A percentile compares a stretch with the other conserved stretches of the same genome.
Evolutionary conservation across 108 stramenopile species (phyloP).

Genomic region (Craspedostauros australis): DNA sequence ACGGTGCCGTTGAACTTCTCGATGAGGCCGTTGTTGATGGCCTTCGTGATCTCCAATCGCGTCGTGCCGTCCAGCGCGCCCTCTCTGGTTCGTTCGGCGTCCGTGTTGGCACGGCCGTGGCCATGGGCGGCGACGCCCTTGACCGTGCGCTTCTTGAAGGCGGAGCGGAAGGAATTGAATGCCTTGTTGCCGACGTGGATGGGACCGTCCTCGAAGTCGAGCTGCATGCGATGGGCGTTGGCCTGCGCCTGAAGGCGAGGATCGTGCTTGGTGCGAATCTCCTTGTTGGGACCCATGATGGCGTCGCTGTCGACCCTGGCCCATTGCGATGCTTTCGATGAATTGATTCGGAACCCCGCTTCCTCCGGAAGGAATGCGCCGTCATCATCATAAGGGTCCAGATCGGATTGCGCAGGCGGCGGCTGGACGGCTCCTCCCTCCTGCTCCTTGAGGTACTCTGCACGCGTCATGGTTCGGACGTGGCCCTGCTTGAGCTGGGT

Average conservation of each 20-base stretch:
- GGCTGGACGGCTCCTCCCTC: background rate
- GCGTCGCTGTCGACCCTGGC: conserved; percentile 38
- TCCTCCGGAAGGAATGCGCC: conserved; percentile 6
- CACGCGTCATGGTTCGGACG: conserved; percentile 35
- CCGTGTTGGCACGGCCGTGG: conserved; percentile 58
- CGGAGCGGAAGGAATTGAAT: conserved; percentile 53
- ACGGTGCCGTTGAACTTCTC: conserved; percentile 65
- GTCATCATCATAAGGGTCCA: conserved; percentile 16
- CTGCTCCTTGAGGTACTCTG: conserved; percentile 14
- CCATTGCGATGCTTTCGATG: conserved; percentile 26
- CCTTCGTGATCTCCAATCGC: conserved; percentile 52
- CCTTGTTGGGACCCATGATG: conserved; percentile 65
- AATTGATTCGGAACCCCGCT: conserved; percentile 60
- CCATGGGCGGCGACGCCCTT: conserved; percentile 75
- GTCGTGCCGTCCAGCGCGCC: conserved; percentile 66
- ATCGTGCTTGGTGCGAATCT: conserved; percentile 76
- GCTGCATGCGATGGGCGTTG: conserved; percentile 47
- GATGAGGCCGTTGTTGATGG: conserved; percentile 64
- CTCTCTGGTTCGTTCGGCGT: conserved; percentile 49
- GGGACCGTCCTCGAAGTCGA: conserved; percentile 21
- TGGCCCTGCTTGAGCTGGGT: conserved; percentile 17
- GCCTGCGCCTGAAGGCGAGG: conserved; percentile 37
- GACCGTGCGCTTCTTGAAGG: conserved; percentile 33
- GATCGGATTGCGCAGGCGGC: background rate
- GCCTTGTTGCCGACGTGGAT: conserved; percentile 36